phyloP scores from a whole-genome alignment of 2,329 filamentous ascomycete genomes.

The Harringtonia aguacate region DNA sequence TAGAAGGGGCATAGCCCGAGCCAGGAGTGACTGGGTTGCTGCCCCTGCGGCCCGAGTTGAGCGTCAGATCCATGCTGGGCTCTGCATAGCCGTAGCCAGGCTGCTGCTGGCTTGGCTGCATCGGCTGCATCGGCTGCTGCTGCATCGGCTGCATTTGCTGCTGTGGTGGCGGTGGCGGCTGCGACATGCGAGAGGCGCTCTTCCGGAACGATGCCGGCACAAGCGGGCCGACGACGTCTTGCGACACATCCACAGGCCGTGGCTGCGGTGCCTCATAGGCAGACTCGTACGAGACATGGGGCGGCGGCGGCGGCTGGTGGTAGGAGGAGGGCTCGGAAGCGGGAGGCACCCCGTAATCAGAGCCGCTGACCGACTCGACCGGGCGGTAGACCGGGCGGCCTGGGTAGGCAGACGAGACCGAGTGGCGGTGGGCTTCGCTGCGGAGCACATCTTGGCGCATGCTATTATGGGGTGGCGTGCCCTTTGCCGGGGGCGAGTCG shows the following conservation, averaged over 20 bases:
- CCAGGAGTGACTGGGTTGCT: conserved; percentile 8
- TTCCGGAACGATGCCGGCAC: conserved; percentile 15
- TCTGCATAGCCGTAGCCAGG: conserved; percentile 14
- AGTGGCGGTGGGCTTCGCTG: conserved; percentile 45
- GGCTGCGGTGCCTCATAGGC: conserved; percentile 36
- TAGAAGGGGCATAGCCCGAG: conserved; percentile 16
- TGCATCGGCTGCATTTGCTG: conserved; percentile 9
- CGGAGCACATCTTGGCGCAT: conserved; percentile 50
- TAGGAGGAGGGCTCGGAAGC: conserved; percentile 16
- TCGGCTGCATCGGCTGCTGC: conserved; percentile 4
- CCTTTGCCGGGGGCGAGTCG: conserved; percentile 31
- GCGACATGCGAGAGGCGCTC: conserved; percentile 15
- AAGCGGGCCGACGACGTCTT: conserved; percentile 34
- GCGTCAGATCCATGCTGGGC: conserved; percentile 25
- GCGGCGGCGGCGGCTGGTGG: conserved; percentile 24
- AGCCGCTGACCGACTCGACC: conserved; percentile 27
- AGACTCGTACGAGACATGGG: conserved; percentile 41
- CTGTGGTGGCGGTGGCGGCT: conserved; percentile 4
- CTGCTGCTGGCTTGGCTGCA: conserved; percentile 3
- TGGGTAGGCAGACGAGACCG: conserved; percentile 34
- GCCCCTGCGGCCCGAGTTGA: conserved; percentile 27
- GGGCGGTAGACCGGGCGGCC: conserved; percentile 42
- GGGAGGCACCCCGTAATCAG: conserved; percentile 15
- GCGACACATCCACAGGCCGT: conserved; percentile 53
- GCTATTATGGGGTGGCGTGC: conserved; percentile 24